These are phyloP conservation scores for Sphenostylis stenocarpa DNA, from an alignment of 306 rosid genomes.

Conservation along the genomic window DNA sequence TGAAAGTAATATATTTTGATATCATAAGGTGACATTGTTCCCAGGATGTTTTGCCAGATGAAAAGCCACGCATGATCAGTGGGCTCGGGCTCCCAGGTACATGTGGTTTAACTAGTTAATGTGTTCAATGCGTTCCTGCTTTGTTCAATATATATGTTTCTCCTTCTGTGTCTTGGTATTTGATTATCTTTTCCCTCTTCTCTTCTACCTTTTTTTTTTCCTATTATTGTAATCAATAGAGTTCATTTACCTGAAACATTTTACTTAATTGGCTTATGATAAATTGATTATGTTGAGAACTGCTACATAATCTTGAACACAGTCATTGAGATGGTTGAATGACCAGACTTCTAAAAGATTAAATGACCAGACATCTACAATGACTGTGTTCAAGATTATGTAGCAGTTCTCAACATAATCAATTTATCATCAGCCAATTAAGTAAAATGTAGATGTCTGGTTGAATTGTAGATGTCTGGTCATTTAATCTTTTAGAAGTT, in stretches of 20 bases:
- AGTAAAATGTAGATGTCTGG: no score
- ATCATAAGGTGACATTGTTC: conserved; percentile 28
- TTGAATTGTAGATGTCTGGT: no score
- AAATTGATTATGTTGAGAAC: background rate
- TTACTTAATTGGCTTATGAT: background rate
- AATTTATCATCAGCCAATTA: no score
- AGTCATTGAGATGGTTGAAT: conserved; percentile 2
- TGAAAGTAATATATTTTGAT: conserved; percentile 14
- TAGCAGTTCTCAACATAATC: no score
- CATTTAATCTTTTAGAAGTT: conserved; percentile 16
- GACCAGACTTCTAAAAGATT: no score
- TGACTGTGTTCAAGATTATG: no score
- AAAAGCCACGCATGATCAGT: conserved; percentile 81
- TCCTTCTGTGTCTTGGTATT: background rate
- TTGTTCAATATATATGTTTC: conserved; percentile 4
- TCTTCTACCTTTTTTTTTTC: background rate
- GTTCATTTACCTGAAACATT: conserved; percentile 3
- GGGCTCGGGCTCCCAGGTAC: conserved; percentile 98
- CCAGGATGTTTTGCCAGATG: conserved; percentile 76
- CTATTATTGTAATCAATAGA: background rate
- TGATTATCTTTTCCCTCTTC: background rate
- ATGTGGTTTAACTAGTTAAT: conserved; percentile 11
- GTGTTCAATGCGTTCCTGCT: background rate
- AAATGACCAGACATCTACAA: no score
- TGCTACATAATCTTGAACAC: conserved; percentile 10